Evolutionary conservation across 2,329 filamentous ascomycete species (phyloP), one percentile per base, ranked within the genome.

Genomic region (Neoscytalidium dimidiatum): DNA sequence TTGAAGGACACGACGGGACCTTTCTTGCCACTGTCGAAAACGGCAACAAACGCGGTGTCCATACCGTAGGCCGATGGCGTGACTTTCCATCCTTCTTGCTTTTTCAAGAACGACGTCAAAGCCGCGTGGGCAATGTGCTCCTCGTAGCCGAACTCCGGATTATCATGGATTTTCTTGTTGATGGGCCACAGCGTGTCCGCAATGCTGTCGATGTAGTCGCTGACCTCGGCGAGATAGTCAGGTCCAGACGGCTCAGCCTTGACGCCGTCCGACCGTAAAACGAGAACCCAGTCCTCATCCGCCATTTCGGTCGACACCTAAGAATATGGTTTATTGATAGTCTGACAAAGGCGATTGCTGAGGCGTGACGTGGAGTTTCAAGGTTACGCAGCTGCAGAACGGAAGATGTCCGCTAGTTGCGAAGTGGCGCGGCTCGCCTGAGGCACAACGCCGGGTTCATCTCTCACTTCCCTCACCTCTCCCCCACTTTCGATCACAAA

Each of bases 21-120:
- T n/a, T 76, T 72, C 58, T 70, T 78, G 11, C 80, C 79, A 60
- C 75, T 82, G 64, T 83, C 80, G 65, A 77, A 84, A 1, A 81
- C 79, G 3, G 83, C 84, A 28, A 81, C 78, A 77, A 84, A 86
- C 13, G 84, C 84, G 2, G 84, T 86, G 35, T 77, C 75, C 67
- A 86, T 77, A 8, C 79, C 81, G 67, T 84, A 85, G 0, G 82
- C 83, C 1, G 82, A 83, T 1, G 78, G 77, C 1, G 78, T 84
- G 28, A 87, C 83, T 31, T 79, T 75, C 84, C 84, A 86, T 38
- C 78, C 81, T 14, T 74, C 58, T 58, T 77, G 78, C 14, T 70
- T 73, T 14, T 72, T 72, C 71, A 85, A 75, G 66, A 83, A 86
- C 5, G 75, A 74, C 0, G 82, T 84, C 57, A 87, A 73, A 3